Evolutionary conservation across 139 green algal species (phyloP), one percentile per base, ranked within the genome.

Genomic region (Tetraselmis striata): DNA sequence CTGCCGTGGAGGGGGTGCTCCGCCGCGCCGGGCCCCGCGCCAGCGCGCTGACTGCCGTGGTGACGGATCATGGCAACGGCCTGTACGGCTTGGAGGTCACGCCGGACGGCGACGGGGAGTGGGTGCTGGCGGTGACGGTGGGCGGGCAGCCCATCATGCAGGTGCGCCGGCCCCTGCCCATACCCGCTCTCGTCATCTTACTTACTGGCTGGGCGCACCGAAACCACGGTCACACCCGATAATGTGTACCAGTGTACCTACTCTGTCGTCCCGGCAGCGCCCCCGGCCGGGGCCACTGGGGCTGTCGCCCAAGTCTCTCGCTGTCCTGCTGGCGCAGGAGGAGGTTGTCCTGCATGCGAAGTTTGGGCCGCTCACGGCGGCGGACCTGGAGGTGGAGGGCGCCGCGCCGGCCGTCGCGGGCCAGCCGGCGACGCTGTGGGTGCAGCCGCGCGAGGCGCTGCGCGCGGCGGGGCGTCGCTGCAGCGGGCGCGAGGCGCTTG

Each of bases 41-140:
- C n/a, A n/a, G 82, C 75, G 29, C 1, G 28, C 27, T n/a, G 25
- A 25, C 79, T 75, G 81, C 74, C 1, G 25, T 78, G 25, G 82
- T 85, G 59, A 26, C 27, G 24, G 83, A 86, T 79, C 82, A 86
- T 32, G 28, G 75, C 23, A 76, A 86, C 45, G 83, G 83, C 59
- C 82, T 79, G 30, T 86, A 86, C 29, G 59, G 28, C 28, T 24
- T 86, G 75, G 30, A 24, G 11, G 83, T 82, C 59, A 82, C 27
- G 1, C 77, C 83, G 58, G 24, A 79, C 2, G 0, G 28, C 1
- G 76, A 32, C 24, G 83, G 83, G 11, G 29, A 79, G 1, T 81
- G 76, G 74, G 27, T 30, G 32, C 22, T 86, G 83, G 30, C 29
- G 26, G 75, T 58, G 1, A 28, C 30, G 25, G 45, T 86, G 29